phyloP scores from a whole-genome alignment of 768 basidiomycete species.

The Fomitopsis serialis region DNA sequence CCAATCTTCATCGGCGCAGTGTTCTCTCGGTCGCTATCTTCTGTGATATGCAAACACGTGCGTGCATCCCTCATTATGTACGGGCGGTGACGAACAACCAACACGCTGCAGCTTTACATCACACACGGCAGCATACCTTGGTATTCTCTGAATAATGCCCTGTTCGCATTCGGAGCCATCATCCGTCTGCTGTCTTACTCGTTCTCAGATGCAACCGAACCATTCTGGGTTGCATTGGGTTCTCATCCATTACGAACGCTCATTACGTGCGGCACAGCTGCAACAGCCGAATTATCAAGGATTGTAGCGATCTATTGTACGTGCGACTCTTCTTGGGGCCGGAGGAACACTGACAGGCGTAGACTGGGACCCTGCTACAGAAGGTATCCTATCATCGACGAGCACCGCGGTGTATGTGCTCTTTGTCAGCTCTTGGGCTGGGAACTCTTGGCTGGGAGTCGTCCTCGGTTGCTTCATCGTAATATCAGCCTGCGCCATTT shows the following conservation, averaged over 20 bases:
- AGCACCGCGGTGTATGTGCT: conserved; percentile 19
- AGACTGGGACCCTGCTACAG: conserved; percentile 27
- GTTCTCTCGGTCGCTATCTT: conserved; percentile 6
- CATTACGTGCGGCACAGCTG: no score
- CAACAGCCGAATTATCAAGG: background rate
- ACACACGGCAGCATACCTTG: conserved; percentile 5
- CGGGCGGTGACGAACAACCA: background rate
- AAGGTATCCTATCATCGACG: conserved; percentile 20
- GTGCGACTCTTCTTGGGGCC: background rate
- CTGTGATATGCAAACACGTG: conserved; percentile 11
- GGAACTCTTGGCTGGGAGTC: conserved; percentile 6
- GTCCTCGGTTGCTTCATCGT: conserved; percentile 19
- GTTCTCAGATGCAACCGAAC: no score
- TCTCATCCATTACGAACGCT: no score
- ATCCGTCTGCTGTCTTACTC: background rate
- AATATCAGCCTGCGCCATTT: conserved; percentile 11
- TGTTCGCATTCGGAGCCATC: conserved; percentile 7
- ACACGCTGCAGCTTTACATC: conserved; percentile 13
- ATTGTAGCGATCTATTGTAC: background rate
- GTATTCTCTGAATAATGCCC: conserved; percentile 9
- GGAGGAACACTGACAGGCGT: background rate
- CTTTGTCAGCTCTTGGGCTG: conserved; percentile 6
- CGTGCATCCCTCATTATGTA: background rate
- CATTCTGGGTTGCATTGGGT: no score
- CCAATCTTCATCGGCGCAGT: conserved; percentile 6